phyloP scores from a whole-genome alignment of 768 basidiomycete genomes.

The Flagelloscypha sp. region DNA sequence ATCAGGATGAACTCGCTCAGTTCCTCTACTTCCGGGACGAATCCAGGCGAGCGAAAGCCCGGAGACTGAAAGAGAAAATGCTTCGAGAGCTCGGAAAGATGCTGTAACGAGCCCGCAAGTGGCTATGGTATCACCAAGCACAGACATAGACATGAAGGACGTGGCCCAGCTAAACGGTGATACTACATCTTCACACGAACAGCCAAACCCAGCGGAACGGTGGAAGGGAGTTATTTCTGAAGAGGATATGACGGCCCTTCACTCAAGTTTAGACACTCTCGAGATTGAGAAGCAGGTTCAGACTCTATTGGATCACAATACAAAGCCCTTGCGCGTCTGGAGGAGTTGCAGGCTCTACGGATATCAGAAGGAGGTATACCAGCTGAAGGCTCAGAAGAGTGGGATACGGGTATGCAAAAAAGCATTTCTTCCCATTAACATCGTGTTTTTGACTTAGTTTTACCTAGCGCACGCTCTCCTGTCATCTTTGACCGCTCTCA shows the following conservation, averaged over 20 bases:
- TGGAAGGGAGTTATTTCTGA: constrained; percentile 47
- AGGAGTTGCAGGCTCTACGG: constrained; percentile 55
- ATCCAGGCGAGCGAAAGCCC: constrained; percentile 18
- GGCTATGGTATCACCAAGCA: background rate
- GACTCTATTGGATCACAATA: constrained; percentile 59
- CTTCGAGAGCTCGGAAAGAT: constrained; percentile 2
- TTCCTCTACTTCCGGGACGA: constrained; percentile 43
- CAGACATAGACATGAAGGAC: constrained; percentile 1
- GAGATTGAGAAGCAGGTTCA: constrained; percentile 64
- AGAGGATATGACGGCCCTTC: constrained; percentile 49
- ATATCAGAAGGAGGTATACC: constrained; percentile 38
- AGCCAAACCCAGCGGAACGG: too few species aligned
- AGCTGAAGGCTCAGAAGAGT: constrained; percentile 70
- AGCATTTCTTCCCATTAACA: constrained; percentile 10
- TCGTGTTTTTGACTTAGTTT: constrained; percentile 8
- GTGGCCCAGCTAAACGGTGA: background rate
- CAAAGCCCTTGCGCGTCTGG: constrained; percentile 54
- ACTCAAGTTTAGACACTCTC: constrained; percentile 48
- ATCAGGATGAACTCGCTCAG: constrained; percentile 52
- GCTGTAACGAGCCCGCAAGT: constrained; percentile 10
- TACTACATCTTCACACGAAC: constrained; percentile 29
- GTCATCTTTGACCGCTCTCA: constrained; percentile 57
- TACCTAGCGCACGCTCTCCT: constrained; percentile 61
- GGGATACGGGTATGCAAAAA: constrained; percentile 59
- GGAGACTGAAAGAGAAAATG: constrained; percentile 8